phyloP scores from a whole-genome alignment of 2,329 filamentous ascomycete species.

The Ceratocystis destructans region DNA sequence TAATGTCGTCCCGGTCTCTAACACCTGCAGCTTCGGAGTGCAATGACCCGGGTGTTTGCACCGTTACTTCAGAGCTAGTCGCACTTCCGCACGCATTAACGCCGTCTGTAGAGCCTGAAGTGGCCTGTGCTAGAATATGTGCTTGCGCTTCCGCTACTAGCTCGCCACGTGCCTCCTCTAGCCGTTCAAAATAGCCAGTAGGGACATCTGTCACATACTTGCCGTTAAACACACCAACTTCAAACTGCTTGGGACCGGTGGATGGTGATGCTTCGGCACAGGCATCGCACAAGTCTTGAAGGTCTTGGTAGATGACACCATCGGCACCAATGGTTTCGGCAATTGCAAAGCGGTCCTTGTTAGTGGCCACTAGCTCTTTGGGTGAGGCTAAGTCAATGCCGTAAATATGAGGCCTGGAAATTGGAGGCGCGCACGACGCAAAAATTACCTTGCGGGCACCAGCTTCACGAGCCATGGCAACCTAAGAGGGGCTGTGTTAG shows the following conservation, averaged over 20 bases:
- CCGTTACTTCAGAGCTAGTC: neutral
- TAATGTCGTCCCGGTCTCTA: slow-evolving; percentile 17
- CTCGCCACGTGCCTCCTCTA: slow-evolving; percentile 58
- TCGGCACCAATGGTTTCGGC: slow-evolving; percentile 32
- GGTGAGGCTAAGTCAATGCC: slow-evolving; percentile 36
- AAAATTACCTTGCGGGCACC: slow-evolving; percentile 74
- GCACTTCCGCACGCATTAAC: slow-evolving; percentile 11
- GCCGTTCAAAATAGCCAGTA: slow-evolving; percentile 67
- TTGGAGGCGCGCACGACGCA: slow-evolving; percentile 66
- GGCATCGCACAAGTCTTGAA: slow-evolving; percentile 66
- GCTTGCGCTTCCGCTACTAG: slow-evolving; percentile 26
- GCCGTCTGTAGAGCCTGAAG: slow-evolving; percentile 7
- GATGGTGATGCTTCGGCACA: slow-evolving; percentile 52
- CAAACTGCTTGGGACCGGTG: slow-evolving; percentile 53
- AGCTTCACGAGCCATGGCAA: slow-evolving; percentile 65
- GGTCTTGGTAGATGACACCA: slow-evolving; percentile 43
- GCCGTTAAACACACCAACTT: slow-evolving; percentile 85
- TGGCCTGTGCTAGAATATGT: slow-evolving; percentile 7
- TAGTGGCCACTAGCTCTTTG: slow-evolving; percentile 31
- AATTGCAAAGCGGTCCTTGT: slow-evolving; percentile 30
- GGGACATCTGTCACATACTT: slow-evolving; percentile 71
- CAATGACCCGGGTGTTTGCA: slow-evolving; percentile 10
- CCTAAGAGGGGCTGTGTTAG: slow-evolving; percentile 20
- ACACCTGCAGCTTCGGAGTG: slow-evolving; percentile 14
- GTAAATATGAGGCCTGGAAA: slow-evolving; percentile 69